Evolutionary conservation across 306 rosid species (phyloP).

Genomic region (Quercus suber): DNA sequence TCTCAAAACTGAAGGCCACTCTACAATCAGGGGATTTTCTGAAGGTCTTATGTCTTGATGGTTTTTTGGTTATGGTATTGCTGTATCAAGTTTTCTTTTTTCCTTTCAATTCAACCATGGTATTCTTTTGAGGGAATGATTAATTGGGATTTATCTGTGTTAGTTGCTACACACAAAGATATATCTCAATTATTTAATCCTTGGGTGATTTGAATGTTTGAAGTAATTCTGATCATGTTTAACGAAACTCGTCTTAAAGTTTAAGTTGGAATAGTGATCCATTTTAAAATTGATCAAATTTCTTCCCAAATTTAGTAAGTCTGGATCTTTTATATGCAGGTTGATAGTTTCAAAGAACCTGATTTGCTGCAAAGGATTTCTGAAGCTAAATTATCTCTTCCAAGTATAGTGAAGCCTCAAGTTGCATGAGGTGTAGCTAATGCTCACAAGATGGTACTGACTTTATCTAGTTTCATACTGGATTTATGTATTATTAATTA

Average conservation of each 20-base stretch:
- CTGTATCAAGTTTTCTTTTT: no score
- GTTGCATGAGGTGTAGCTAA: constrained; percentile 87
- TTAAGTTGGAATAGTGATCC: not conserved
- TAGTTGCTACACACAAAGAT: not conserved
- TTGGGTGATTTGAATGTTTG: not conserved
- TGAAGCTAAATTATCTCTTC: constrained; percentile 64
- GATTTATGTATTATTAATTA: not conserved
- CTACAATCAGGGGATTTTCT: constrained; percentile 76
- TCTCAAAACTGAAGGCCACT: constrained; percentile 42
- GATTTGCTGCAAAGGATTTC: constrained; percentile 45
- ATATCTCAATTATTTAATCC: not conserved
- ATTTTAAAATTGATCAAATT: not conserved
- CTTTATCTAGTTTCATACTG: constrained; percentile 3
- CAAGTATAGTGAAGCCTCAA: constrained; percentile 88
- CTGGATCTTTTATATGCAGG: constrained; percentile 31
- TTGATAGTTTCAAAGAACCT: constrained; percentile 49
- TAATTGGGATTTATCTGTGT: not conserved
- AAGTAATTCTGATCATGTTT: not conserved
- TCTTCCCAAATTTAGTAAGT: not conserved
- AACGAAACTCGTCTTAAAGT: not conserved
- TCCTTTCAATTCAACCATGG: not conserved
- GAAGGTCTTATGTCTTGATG: constrained; percentile 27
- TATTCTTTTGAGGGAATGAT: not conserved
- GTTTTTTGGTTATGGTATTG: not conserved
- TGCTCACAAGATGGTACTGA: constrained; percentile 74